Conservation (phyloP, 208 protist genomes). For the Leishmania turanica region DNA sequence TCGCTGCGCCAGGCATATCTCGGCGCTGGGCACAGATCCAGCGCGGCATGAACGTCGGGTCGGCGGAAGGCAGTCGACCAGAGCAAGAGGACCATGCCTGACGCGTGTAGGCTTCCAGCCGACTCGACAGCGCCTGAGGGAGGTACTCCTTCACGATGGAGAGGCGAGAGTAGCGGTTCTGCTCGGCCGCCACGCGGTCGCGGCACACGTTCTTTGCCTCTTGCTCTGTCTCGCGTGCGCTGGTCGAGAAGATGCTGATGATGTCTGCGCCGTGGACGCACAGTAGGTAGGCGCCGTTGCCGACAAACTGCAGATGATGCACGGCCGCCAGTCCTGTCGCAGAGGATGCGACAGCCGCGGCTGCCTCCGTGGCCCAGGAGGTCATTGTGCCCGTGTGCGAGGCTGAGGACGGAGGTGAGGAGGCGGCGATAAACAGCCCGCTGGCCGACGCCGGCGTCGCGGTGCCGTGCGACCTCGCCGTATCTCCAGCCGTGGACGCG, state of each 20-base stretch:
- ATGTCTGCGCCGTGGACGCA: conserved; percentile 31
- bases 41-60: conserved; percentile 45
- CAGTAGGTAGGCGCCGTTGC: conserved; percentile 35
- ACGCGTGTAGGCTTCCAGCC: conserved; percentile 35
- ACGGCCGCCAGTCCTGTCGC: conserved; percentile 5
- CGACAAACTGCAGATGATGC: conserved; percentile 45
- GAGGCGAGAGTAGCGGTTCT: conserved; percentile 39
- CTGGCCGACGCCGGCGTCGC: neutral
- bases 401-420: neutral
- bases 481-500: neutral
- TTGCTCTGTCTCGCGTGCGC: conserved; percentile 20
- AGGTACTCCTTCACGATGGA: conserved; percentile 29
- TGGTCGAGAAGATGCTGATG: conserved; percentile 42
- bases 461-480: neutral
- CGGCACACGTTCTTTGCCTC: conserved; percentile 29
- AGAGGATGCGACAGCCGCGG: conserved; percentile 8
- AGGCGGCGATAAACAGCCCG: neutral
- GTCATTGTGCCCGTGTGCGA: conserved; percentile 5
- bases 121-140: conserved; percentile 11
- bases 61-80: conserved; percentile 38
- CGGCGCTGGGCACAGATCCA: conserved; percentile 45
- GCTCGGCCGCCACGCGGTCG: conserved; percentile 28
- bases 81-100: conserved; percentile 70
- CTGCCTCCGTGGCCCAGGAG: conserved; percentile 21
- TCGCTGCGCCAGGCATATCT: conserved; percentile 16